Conservation (phyloP, 2,329 filamentous ascomycete species). For the Diaporthe citrichinensis region DNA sequence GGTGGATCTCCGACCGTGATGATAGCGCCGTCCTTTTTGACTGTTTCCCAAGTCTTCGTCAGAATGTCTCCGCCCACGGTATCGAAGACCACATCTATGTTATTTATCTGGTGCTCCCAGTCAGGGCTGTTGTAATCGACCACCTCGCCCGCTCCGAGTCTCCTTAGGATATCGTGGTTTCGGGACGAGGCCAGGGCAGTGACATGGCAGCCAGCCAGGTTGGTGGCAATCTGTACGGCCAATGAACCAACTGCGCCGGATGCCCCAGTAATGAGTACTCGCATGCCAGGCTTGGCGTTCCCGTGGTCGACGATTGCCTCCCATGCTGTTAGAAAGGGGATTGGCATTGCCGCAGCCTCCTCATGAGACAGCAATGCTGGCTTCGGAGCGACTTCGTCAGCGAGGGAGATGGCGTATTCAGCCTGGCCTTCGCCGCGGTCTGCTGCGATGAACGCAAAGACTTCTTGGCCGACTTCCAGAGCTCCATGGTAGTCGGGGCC, state of each 20-base stretch:
- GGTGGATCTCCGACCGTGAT: slow-evolving; percentile 2
- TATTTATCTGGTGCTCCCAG: not conserved
- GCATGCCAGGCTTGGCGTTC: not conserved
- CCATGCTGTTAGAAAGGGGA: slow-evolving; percentile 11
- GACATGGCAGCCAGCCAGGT: not conserved
- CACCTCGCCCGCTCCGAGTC: not conserved
- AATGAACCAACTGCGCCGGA: not conserved
- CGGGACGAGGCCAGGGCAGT: not conserved
- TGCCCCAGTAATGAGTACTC: not conserved
- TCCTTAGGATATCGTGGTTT: not conserved
- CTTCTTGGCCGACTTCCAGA: not conserved
- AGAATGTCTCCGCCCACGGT: not conserved
- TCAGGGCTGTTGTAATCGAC: not conserved
- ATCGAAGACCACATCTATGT: slow-evolving; percentile 1
- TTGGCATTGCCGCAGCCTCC: not conserved
- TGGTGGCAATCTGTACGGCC: not conserved
- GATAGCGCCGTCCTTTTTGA: not conserved
- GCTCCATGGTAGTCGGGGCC: not conserved
- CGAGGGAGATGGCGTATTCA: not conserved
- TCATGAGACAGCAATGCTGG: not conserved
- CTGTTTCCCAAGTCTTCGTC: not conserved
- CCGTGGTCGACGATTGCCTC: slow-evolving; percentile 1
- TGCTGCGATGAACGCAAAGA: not conserved
- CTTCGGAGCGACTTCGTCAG: slow-evolving; percentile 3
- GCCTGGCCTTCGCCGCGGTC: slow-evolving; percentile 8